A percentile compares a stretch with the other conserved stretches of the same genome.
Conservation (phyloP, 2,329 filamentous ascomycete genomes). For the Cyphellophora attinorum region DNA sequence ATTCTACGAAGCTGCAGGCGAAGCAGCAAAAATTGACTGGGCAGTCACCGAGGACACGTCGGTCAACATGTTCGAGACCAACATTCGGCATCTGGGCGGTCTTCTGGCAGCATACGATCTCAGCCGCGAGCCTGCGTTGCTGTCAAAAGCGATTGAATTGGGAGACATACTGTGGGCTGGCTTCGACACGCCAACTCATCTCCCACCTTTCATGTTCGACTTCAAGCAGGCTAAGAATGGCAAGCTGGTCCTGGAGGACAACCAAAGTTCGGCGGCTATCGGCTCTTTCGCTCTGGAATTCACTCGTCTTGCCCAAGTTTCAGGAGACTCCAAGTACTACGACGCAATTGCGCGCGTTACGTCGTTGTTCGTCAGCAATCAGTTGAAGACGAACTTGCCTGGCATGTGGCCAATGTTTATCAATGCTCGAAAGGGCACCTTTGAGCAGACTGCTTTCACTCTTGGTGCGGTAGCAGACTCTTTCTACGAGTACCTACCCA, state of each 20-base stretch:
- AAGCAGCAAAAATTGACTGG: slow-evolving; percentile 47
- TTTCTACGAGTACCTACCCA: slow-evolving; percentile 49
- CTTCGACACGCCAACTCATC: slow-evolving; percentile 23
- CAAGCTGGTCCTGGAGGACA: slow-evolving; percentile 11
- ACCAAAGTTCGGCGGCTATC: slow-evolving; percentile 28
- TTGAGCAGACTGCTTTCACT: slow-evolving; percentile 34
- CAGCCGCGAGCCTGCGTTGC: slow-evolving; percentile 32
- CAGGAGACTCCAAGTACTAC: slow-evolving; percentile 27
- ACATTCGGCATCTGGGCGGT: slow-evolving; percentile 77
- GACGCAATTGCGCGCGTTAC: slow-evolving; percentile 28
- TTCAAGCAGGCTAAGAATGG: slow-evolving; percentile 18
- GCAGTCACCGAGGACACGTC: slow-evolving; percentile 26
- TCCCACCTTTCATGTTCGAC: slow-evolving; percentile 23
- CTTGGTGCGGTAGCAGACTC: slow-evolving; percentile 50
- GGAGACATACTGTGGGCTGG: slow-evolving; percentile 44
- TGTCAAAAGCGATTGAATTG: slow-evolving; percentile 45
- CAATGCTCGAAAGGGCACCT: slow-evolving; percentile 20
- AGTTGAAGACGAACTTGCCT: slow-evolving; percentile 27
- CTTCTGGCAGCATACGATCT: slow-evolving; percentile 63
- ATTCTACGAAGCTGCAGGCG: slow-evolving; percentile 44
- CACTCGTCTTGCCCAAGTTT: slow-evolving; percentile 30
- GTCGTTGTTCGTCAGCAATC: slow-evolving; percentile 23
- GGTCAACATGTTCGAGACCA: slow-evolving; percentile 81
- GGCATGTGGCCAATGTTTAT: slow-evolving; percentile 31
- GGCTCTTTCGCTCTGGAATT: slow-evolving; percentile 32